These are phyloP conservation scores for Zalerion maritima DNA, from an alignment of 495 filamentous ascomycete genomes.

Conservation along the genomic window DNA sequence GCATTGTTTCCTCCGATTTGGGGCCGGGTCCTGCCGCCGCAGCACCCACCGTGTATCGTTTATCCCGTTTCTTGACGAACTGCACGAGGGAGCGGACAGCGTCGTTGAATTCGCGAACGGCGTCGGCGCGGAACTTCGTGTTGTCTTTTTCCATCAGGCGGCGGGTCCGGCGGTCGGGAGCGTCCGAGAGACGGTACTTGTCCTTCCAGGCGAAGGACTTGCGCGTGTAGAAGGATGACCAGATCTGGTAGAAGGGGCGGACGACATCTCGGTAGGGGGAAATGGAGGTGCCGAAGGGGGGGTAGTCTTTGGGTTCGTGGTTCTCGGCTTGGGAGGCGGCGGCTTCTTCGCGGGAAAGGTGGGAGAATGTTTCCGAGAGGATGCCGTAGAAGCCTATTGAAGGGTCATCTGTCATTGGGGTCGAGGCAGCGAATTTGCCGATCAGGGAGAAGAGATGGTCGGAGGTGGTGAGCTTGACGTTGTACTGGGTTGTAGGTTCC, in stretches of 20 bases:
- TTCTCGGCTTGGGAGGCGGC: conserved; percentile 55
- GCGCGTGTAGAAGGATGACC: conserved; percentile 67
- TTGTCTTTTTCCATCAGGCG: conserved; percentile 94
- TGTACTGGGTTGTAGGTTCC: conserved; percentile 40
- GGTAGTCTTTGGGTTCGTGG: conserved; percentile 42
- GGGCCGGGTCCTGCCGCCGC: too few species aligned
- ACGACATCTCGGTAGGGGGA: conserved; percentile 59
- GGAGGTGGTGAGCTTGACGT: conserved; percentile 57
- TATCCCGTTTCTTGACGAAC: conserved; percentile 89
- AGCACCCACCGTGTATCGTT: conserved; percentile 59
- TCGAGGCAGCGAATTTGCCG: conserved; percentile 56
- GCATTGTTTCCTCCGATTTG: conserved; percentile 57
- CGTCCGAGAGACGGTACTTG: conserved; percentile 62
- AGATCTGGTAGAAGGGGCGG: conserved; percentile 66
- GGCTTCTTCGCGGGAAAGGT: conserved; percentile 68
- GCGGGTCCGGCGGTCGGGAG: conserved; percentile 70
- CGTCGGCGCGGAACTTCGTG: conserved; percentile 66
- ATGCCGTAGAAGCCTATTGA: conserved; percentile 75
- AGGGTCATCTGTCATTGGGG: conserved; percentile 62
- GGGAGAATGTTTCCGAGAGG: conserved; percentile 57
- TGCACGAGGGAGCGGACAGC: conserved; percentile 73
- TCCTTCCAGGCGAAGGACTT: conserved; percentile 89
- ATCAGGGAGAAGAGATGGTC: conserved; percentile 62
- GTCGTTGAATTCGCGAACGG: conserved; percentile 79
- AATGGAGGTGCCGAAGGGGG: conserved; percentile 57